These are phyloP conservation scores for Blattamonas nauphoetae DNA, from an alignment of 78 protist genomes.

Conservation along the genomic window DNA sequence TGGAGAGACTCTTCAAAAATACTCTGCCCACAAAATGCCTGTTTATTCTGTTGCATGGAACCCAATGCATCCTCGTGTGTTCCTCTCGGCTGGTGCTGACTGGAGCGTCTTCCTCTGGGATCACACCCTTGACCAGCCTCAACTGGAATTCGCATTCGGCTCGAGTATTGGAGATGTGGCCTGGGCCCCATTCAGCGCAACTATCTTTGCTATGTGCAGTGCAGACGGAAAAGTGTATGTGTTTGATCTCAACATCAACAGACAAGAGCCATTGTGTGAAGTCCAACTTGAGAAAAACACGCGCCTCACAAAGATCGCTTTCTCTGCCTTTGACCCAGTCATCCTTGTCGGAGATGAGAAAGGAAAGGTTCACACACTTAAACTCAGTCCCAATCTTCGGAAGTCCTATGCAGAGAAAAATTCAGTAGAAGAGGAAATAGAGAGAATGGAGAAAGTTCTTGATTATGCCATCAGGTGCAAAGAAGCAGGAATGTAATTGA, in stretches of 20 bases:
- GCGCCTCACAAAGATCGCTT: slow-evolving; percentile 59
- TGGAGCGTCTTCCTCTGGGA: slow-evolving; percentile 76
- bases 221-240: slow-evolving; percentile 52
- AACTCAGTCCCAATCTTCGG: slow-evolving; percentile 41
- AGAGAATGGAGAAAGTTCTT: background rate
- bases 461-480: slow-evolving; percentile 4
- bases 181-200: slow-evolving; percentile 71
- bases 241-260: slow-evolving; percentile 50
- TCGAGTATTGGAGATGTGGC: slow-evolving; percentile 52
- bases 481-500: background rate
- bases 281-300: slow-evolving; percentile 51
- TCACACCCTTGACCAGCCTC: background rate
- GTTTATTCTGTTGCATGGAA: slow-evolving; percentile 64
- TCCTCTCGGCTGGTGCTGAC: slow-evolving; percentile 59
- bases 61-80: slow-evolving; percentile 50
- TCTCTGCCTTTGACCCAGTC: slow-evolving; percentile 45
- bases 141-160: slow-evolving; percentile 44
- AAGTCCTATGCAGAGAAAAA: background rate
- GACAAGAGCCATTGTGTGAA: slow-evolving; percentile 57
- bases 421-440: background rate
- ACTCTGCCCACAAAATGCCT: slow-evolving; percentile 56
- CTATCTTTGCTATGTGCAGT: slow-evolving; percentile 63
- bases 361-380: slow-evolving; percentile 44
- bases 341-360: slow-evolving; percentile 69
- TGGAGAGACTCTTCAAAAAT: slow-evolving; percentile 41